These are phyloP conservation scores for Neocatenulostroma microsporum DNA, from an alignment of 2,329 filamentous ascomycete species.

Conservation along the genomic window DNA sequence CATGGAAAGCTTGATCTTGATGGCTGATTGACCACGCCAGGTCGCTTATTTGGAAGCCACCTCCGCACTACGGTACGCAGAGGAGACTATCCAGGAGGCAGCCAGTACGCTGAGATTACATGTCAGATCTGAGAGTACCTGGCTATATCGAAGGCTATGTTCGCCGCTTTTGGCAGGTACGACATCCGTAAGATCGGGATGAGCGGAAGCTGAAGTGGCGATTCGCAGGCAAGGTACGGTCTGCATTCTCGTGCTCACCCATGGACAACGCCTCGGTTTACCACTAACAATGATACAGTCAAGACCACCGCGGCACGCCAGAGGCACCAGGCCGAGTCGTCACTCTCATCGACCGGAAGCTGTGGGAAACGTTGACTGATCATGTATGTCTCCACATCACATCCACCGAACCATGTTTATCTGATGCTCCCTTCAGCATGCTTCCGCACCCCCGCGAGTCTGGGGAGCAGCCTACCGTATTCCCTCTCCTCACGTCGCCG, in stretches of 20 bases:
- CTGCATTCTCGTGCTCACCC: background rate
- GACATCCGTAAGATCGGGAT: slow-evolving; percentile 24
- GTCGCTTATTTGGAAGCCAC: slow-evolving; percentile 96
- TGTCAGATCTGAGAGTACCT: slow-evolving; percentile 68
- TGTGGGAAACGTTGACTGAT: slow-evolving; percentile 68
- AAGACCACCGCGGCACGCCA: slow-evolving; percentile 91
- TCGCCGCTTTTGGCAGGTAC: slow-evolving; percentile 93
- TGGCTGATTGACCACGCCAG: slow-evolving; percentile 41
- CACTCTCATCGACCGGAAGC: slow-evolving; percentile 76
- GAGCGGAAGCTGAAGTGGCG: slow-evolving; percentile 10
- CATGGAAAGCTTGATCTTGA: slow-evolving; percentile 2
- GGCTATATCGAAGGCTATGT: slow-evolving; percentile 93
- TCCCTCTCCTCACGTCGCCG: slow-evolving; percentile 68
- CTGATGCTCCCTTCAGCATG: no score
- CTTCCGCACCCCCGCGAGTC: slow-evolving; percentile 56
- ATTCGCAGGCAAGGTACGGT: slow-evolving; percentile 23
- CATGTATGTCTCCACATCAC: no score
- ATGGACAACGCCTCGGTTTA: background rate
- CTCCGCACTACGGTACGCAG: slow-evolving; percentile 79
- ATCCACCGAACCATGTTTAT: no score
- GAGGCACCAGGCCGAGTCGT: slow-evolving; percentile 82
- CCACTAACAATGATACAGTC: no score
- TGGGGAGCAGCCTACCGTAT: slow-evolving; percentile 79
- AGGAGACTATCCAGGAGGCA: no score
- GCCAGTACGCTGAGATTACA: no score